Percentiles rank a stretch among this genome's conserved stretches.
phyloP scores from a whole-genome alignment of 306 rosid species.

The Geum urbanum region DNA sequence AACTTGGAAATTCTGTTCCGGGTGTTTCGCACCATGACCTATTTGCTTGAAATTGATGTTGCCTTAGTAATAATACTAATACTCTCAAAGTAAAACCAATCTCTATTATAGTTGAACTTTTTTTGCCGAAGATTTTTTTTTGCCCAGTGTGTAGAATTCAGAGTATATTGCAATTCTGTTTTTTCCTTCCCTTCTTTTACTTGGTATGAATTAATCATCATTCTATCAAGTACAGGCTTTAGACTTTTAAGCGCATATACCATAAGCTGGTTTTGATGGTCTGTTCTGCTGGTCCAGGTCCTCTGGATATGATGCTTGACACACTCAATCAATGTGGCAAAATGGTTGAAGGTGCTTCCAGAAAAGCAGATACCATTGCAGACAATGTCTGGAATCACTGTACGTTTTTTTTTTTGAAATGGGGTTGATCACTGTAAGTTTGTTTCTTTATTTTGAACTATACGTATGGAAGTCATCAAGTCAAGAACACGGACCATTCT shows the following conservation, averaged over 20 bases:
- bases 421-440: slow-evolving; percentile 33
- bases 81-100: too few relatives aligned
- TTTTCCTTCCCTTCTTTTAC: not conserved
- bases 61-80: too few relatives aligned
- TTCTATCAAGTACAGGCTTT: not conserved
- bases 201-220: not conserved
- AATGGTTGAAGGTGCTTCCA: slow-evolving; percentile 50
- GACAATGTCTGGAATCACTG: slow-evolving; percentile 59
- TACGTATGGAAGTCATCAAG: not conserved
- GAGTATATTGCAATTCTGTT: not conserved
- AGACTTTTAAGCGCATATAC: not conserved
- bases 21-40: too few relatives aligned
- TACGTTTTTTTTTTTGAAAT: too few relatives aligned
- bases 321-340: slow-evolving; percentile 42
- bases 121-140: not conserved
- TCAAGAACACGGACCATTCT: not conserved
- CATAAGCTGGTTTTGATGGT: not conserved
- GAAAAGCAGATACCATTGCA: slow-evolving; percentile 54
- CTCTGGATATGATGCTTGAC: slow-evolving; percentile 31
- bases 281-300: slow-evolving; percentile 29
- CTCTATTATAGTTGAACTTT: too few relatives aligned
- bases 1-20: too few relatives aligned
- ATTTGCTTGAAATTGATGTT: too few relatives aligned
- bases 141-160: not conserved
- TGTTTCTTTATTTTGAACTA: not conserved